Evolutionary conservation across 208 protist species (phyloP), one percentile per base, ranked within the genome.

Genomic region (Crithidia bombi): DNA sequence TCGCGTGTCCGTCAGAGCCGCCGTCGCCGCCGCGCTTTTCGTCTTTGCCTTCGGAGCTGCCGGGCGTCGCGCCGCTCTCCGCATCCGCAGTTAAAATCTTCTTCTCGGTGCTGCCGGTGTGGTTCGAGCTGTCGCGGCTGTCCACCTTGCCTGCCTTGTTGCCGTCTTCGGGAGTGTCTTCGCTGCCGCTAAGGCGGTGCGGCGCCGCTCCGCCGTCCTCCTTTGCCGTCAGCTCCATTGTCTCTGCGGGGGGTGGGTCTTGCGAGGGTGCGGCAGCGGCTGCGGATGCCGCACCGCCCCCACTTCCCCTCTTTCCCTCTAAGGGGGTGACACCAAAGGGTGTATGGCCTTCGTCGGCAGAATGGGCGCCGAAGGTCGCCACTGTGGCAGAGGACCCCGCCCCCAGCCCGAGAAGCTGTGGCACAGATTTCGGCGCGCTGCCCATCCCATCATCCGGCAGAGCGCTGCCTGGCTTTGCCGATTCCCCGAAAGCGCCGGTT

Each of bases 61-160:
- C 32, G 56, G 70, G 59, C 35, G 56, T 47, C 10, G 39, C 51
- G 43, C 25, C 35, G 43, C 30, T n/a, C 50, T 57, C 44, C n/a
- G 3, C 52, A 23, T 70, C 69, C 3, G 39, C 50, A 21, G 47
- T n/a, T 55, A 77, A 21, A 2, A 65, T 46, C 63, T 69, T 74
- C 66, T 69, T 69, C 61, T 82, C 70, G 5, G 59, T 73, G 65
- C 32, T 64, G 52, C 75, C 69, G 33, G 46, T 73, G 69, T 26
- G 57, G 52, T 61, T 39, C 7, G 57, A 62, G 61, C 71, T 74
- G 66, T 66, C 49, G 52, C 54, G 23, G 26, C 32, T 69, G 46
- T 49, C 41, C 32, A 28, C 12, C 47, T 65, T 65, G 23, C 33
- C 41, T 10, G 21, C 52, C 69, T 68, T 59, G 19, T 25, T 38